Evolutionary conservation across 2,329 filamentous ascomycete species (phyloP), one percentile per base, ranked within the genome.

Genomic region (Zasmidium citrigriseum): DNA sequence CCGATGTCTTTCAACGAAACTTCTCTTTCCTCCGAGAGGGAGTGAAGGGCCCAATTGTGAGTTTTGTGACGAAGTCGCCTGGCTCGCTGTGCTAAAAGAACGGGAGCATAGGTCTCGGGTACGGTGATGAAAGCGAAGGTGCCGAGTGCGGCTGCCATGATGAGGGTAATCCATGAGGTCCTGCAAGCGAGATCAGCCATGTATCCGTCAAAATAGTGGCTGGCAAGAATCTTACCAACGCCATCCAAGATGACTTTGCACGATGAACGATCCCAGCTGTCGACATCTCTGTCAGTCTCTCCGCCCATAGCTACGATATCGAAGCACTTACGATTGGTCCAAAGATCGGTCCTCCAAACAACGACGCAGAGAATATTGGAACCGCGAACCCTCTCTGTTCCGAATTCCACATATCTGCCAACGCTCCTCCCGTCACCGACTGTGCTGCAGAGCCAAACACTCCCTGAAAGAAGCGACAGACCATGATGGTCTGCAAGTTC

Each of bases 331-430:
- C 80, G 46, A 89, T 84, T 2, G 87, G 87, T 0, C 86, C 84
- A 1, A 71, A 83, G 53, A 74, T 82, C 0, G 88, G 62, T 1
- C 87, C 88, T 50, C 89, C 76, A 69, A 89, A 89, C 0, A 87
- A 86, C 9, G 86, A 85, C 11, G 84, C 79, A 7, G 86, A 83
- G 65, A 89, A 90, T 29, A 88, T 69, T 20, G 83, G 82, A 60
- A 86, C 81, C 0, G 86, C 87, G 47, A 80, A 59, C 52, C 77
- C 76, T 52, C 76, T 66, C 60, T 77, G 62, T 14, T 69, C 68
- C 1, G 77, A 73, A 0, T 70, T 60, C 57, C 78, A 80, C 62
- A 78, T 76, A 61, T 80, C 77, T 10, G 77, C 76, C 34, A 80
- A 76, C 27, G 77, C 75, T 53, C 78, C 78, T 9, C 76, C 77